Base-by-base conservation (phyloP, 2,329 filamentous ascomycete species). In the Thermothelomyces thermophilus region DNA sequence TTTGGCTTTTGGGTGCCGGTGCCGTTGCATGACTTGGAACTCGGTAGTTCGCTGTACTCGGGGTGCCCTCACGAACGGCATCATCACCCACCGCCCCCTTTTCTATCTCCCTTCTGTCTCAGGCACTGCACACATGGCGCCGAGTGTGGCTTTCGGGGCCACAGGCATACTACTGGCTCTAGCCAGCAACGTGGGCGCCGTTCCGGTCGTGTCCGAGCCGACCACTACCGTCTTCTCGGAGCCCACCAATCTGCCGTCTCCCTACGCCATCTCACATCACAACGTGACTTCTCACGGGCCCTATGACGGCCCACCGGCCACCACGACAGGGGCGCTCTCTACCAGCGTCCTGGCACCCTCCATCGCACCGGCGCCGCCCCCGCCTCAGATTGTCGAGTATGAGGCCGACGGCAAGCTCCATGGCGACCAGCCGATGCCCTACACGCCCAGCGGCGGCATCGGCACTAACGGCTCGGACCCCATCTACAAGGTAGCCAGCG, bases 381-480 rank as follows among this genome's bases (percentile, higher is more conserved):
- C 76, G 26, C 73, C 77, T 0, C 79, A 76, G 7, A 83, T 82
- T 3, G 84, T 80, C 33, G 77, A 79, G 41, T 93, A 93, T 63
- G 84, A 84, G 9, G 77, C 81, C 7, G 76, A 90, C 58, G 88
- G 88, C 11, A 63, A 75, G 49, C 78, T 90, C 1, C 78, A 86
- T 48, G 69, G 78, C n/a, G 71, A 78, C 1, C 69, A 87, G 65
- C 86, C 87, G 1, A 81, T 82, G 1, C 86, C 86, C 0, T 91
- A 84, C 68, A 78, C 76, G 0, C 88, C 87, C 0, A 77, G 73
- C 33, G 86, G 87, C 50, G 88, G 88, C 11, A 67, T 85, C 1
- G 87, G 86, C 2, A 90, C 86, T 37, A 90, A 91, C 53, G 86
- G 86, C n/a, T 79, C 80, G 0, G 74, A 76, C 37, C 87, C 87